Evolutionary conservation across 768 basidiomycete genomes (phyloP).

Genomic region (Dioszegia hungarica): DNA sequence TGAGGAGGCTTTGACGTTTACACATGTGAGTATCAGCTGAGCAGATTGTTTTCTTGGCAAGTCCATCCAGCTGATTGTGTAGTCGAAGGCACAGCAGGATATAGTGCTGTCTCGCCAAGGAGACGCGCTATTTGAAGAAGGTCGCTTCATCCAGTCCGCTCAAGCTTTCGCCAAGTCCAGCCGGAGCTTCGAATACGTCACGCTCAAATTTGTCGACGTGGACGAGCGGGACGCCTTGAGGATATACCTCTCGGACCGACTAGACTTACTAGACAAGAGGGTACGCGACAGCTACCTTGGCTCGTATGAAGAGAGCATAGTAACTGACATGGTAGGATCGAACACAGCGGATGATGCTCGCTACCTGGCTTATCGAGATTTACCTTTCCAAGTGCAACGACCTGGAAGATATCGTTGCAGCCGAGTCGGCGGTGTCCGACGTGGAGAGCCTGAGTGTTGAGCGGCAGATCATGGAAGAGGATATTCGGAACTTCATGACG

Average conservation of each 20-base stretch:
- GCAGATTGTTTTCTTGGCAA: not conserved
- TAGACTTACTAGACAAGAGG: constrained; percentile 76
- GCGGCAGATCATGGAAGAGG: constrained; percentile 78
- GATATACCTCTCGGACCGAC: constrained; percentile 77
- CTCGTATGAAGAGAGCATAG: not conserved
- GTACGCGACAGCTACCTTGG: constrained; percentile 53
- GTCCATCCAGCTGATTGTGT: not conserved
- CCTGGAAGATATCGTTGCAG: constrained; percentile 85
- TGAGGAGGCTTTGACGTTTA: constrained; percentile 71
- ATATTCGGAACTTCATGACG: constrained; percentile 83
- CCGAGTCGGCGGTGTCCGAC: constrained; percentile 65
- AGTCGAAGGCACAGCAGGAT: constrained; percentile 77
- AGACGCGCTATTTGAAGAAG: constrained; percentile 68
- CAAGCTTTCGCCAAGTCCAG: constrained; percentile 80
- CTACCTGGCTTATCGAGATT: constrained; percentile 97
- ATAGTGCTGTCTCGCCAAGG: constrained; percentile 78
- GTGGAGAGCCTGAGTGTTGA: constrained; percentile 79
- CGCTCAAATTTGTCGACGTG: constrained; percentile 80
- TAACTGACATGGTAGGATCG: constrained; percentile 59
- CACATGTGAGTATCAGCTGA: constrained; percentile 60
- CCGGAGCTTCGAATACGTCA: constrained; percentile 83
- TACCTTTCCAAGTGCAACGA: constrained; percentile 96
- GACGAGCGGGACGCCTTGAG: constrained; percentile 85
- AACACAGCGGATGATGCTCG: constrained; percentile 93
- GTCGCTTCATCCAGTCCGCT: constrained; percentile 83